Conservation (phyloP, 140 eudicot genomes). For the Bidens hawaiensis region DNA sequence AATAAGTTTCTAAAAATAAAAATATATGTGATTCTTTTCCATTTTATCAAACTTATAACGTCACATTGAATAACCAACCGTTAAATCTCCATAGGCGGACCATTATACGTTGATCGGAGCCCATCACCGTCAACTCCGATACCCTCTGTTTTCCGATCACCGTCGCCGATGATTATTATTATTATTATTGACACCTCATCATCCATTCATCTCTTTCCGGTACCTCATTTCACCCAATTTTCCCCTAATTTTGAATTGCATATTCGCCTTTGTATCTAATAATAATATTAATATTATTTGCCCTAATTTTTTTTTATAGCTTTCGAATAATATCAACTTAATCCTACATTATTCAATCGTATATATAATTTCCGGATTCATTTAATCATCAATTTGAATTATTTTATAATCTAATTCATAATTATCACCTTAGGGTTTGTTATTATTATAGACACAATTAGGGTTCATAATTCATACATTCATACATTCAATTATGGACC, state of each 20-base stretch:
- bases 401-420: neutral
- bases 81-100: neutral
- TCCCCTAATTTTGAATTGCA: constrained; percentile 10
- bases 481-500: constrained; percentile 40
- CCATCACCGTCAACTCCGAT: constrained; percentile 15
- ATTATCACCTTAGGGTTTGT: neutral
- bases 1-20: neutral
- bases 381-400: neutral
- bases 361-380: too few relatives aligned
- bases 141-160: constrained; percentile 7
- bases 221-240: constrained; percentile 9
- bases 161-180: neutral
- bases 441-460: constrained; percentile 14
- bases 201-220: constrained; percentile 19
- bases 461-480: constrained; percentile 17
- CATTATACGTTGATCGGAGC: neutral
- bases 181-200: neutral
- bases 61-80: neutral
- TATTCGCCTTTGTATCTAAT: neutral
- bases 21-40: neutral
- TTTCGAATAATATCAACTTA: too few relatives aligned
- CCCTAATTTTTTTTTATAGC: too few relatives aligned
- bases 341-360: constrained; percentile 1
- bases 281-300: too few relatives aligned
- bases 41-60: neutral